Base-by-base conservation (phyloP, 805 yeast species). In the Wickerhamiella nectarea region DNA sequence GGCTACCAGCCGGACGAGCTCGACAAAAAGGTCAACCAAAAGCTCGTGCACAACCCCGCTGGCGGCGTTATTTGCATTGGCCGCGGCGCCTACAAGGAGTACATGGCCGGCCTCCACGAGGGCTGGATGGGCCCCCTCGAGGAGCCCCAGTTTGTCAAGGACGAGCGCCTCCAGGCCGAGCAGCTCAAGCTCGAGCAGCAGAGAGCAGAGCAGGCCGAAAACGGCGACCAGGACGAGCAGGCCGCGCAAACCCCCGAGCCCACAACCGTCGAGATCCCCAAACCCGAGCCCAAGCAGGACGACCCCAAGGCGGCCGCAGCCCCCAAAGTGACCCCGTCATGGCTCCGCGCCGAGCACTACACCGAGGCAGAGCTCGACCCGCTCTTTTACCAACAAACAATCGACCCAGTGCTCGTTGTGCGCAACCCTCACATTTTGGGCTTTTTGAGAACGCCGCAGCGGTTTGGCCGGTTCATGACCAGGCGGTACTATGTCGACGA, bases 61-160 rank as follows among this genome's bases (percentile, higher is more conserved):
- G 96, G 96, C 20, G 98, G 97, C 36, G 79, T 86, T 10, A 71
- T 91, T 17, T 83, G 95, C 58, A 65, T 91, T 20, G 99, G 99
- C 4, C 72, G 99, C 59, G 98, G 98, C 46, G 89, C 96, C 0
- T 91, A 74, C 60, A 89, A 89, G 60, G 99, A 91, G 67, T 91
- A 85, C 58, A 59, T 91, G 43, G 70, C 72, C 36, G 99, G 99
- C 8, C 59, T 91, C 9, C 95, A 91, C 53, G 98, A 91, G 65
- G 98, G 98, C 5, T 69, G 91, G 57, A 62, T 91, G 37, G 98
- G 98, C 0, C 97, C 97, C 1, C 65, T 89, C 46, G 85, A 73
- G 12, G 61, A 66, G 45, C 75, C 80, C 4, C 54, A 50, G 8
- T 49, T 48, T 4, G 61, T 54, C 10, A 38, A 24, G 4, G 52